A percentile compares a stretch with the other conserved stretches of the same genome.
These are phyloP conservation scores for Leishmania mexicana DNA, from an alignment of 208 protist genomes.

Conservation along the genomic window DNA sequence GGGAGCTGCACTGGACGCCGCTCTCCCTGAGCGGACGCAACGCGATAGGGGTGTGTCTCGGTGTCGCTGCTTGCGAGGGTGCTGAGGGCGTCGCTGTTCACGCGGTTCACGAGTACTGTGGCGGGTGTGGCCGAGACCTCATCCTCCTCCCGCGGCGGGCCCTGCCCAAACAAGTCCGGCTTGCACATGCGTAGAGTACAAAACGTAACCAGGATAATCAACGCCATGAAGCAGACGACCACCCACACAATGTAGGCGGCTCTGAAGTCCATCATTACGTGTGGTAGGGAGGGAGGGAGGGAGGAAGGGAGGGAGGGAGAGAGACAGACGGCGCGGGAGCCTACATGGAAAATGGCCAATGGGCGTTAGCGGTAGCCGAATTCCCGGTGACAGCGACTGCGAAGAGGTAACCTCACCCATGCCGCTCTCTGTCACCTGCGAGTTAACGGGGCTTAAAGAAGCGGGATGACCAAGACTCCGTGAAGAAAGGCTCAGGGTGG, in stretches of 20 bases:
- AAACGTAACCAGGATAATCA: neutral
- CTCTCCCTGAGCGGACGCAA: neutral
- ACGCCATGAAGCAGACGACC: neutral
- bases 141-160: neutral
- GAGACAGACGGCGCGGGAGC: neutral
- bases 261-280: neutral
- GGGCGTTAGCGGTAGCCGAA: neutral
- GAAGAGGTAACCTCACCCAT: neutral
- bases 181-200: neutral
- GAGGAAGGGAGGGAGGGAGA: neutral
- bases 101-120: constrained; percentile 16
- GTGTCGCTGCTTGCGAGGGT: neutral
- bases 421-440: neutral
- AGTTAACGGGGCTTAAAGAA: neutral
- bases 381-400: neutral
- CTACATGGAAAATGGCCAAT: neutral
- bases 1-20: neutral
- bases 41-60: neutral
- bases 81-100: neutral
- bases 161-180: too few relatives aligned
- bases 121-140: neutral
- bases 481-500: neutral
- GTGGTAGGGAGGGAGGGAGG: neutral
- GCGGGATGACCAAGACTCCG: neutral
- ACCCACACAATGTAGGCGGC: neutral